Base-by-base conservation (phyloP, 441 rosid species). In the Raphanus hybrid region DNA sequence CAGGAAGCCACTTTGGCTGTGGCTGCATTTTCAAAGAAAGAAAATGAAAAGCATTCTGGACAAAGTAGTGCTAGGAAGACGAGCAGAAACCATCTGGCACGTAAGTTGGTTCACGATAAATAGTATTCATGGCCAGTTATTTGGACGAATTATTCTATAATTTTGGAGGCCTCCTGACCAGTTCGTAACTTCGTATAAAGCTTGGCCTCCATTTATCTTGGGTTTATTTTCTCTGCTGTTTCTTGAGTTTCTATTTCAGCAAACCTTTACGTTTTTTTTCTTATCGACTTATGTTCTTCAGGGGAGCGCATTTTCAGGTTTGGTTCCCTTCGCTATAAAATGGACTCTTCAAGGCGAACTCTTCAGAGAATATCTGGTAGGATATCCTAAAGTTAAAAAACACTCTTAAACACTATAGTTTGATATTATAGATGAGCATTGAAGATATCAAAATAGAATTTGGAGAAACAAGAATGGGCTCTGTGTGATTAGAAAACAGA, bases 1-100 rank as follows among this genome's bases (percentile, higher is more conserved):
- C 84, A 96, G 99, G 97, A 93, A 85, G 98, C 96, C 74, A 91
- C 99, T 15, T 71, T 87, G 79, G 98, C 96, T 29, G 95, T 96
- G 83, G 98, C 93, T 81, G 98, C 89, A 41, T 88, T 86, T 45
- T 85, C 88, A 80, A 92, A 83, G 85, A 86, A 88, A 81, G 92
- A 85, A 82, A 85, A 87, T 79, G 93, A 90, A 84, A 87, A 76
- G 64, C 82, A 70, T 74, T 83, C 80, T 66, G 74, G 81, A 70
- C 64, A 67, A 64, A 71, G 39, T 67, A 79, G 64, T 73, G 64
- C 85, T 78, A 78, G 84, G 81, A 64, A 82, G 35, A 86, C 85
- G 81, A 82, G 67, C 71, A 85, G 82, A 82, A 81, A 77, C 78
- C 82, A 73, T 80, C 79, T 85, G 64, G 66, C 85, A 75, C 87